Evolutionary conservation across 2,329 filamentous ascomycete species (phyloP).

Genomic region (Beauveria bassiana): DNA sequence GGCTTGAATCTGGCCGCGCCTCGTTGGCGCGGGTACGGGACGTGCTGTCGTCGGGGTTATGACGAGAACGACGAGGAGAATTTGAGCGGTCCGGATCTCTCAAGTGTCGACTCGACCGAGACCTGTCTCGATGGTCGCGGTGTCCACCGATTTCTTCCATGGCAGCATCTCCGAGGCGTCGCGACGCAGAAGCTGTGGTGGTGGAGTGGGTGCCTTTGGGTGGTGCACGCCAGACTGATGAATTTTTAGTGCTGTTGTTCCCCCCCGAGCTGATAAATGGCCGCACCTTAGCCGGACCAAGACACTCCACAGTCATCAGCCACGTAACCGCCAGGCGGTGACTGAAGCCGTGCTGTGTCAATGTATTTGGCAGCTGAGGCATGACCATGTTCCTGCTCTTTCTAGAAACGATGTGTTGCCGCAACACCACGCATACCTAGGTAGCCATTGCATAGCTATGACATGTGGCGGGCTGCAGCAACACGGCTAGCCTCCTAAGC

Average conservation of each 20-base stretch:
- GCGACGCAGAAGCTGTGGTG: constrained; percentile 23
- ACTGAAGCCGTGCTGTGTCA: not conserved
- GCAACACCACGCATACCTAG: not conserved
- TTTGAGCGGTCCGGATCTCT: constrained; percentile 24
- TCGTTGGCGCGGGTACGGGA: constrained; percentile 26
- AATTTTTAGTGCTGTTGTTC: constrained; percentile 30
- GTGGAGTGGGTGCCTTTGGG: constrained; percentile 18
- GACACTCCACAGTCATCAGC: constrained; percentile 5
- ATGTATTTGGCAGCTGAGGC: not conserved
- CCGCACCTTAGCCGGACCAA: constrained; percentile 30
- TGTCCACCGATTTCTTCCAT: constrained; percentile 32
- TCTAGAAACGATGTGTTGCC: not conserved
- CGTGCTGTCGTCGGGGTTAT: constrained; percentile 21
- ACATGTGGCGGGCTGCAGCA: not conserved
- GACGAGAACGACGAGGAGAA: constrained; percentile 26
- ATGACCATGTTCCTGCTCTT: not conserved
- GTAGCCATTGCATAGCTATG: not conserved
- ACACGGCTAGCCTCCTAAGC: not conserved
- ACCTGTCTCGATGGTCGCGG: constrained; percentile 30
- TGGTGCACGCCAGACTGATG: constrained; percentile 21
- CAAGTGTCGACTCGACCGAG: constrained; percentile 27
- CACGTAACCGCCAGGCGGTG: not conserved
- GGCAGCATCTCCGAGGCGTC: constrained; percentile 32
- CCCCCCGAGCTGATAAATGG: constrained; percentile 23
- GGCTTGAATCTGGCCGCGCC: constrained; percentile 26